A percentile compares a stretch with the other conserved stretches of the same genome.
phyloP scores from a whole-genome alignment of 768 basidiomycete genomes.

The Boletales sp. region DNA sequence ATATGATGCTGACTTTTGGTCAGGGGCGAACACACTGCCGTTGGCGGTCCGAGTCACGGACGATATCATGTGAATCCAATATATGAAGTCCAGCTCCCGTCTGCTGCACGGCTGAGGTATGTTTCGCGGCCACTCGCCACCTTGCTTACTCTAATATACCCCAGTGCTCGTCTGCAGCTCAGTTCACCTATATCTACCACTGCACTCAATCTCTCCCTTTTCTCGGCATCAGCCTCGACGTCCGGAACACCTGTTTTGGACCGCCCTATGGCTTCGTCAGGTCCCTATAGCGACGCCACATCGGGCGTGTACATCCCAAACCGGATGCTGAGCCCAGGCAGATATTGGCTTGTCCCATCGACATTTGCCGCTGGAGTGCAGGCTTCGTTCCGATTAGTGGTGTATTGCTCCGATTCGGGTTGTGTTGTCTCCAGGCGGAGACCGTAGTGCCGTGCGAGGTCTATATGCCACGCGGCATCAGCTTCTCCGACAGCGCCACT shows the following conservation, averaged over 20 bases:
- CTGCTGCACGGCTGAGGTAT: slow-evolving; percentile 56
- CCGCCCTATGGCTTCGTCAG: slow-evolving; percentile 61
- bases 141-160: slow-evolving; percentile 26
- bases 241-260: slow-evolving; percentile 22
- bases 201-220: slow-evolving; percentile 61
- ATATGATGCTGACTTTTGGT: neutral
- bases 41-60: slow-evolving; percentile 64
- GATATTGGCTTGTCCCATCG: slow-evolving; percentile 72
- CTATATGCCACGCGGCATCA: neutral
- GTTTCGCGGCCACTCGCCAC: slow-evolving; percentile 14
- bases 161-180: slow-evolving; percentile 70
- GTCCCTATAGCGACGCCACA: slow-evolving; percentile 71
- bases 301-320: slow-evolving; percentile 66
- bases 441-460: neutral
- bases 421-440: slow-evolving; percentile 15
- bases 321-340: slow-evolving; percentile 50
- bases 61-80: slow-evolving; percentile 67
- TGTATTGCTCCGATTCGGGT: slow-evolving; percentile 49
- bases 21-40: slow-evolving; percentile 60
- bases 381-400: slow-evolving; percentile 54
- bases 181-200: slow-evolving; percentile 38
- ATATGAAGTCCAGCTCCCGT: slow-evolving; percentile 56
- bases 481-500: neutral
- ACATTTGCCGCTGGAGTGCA: slow-evolving; percentile 62
- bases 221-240: slow-evolving; percentile 28